Evolutionary conservation across 805 yeast species (phyloP), one percentile per base, ranked within the genome.

Genomic region (Clavispora fructus): DNA sequence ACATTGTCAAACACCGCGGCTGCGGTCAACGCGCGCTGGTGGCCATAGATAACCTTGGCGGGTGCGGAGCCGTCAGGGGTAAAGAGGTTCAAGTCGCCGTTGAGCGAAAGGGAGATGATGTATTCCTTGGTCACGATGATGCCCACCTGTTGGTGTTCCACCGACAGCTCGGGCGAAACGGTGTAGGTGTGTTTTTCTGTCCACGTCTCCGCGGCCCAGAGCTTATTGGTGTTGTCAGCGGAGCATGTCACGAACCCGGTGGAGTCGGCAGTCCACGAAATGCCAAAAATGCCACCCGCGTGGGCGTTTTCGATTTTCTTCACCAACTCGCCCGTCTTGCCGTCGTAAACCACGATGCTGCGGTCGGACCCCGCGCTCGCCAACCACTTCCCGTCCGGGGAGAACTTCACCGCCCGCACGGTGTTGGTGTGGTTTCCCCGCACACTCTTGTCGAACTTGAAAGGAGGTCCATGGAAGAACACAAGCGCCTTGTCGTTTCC

Each of bases 381-480:
- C 11, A 87, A 75, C 61, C 69, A 75, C 45, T 77, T 76, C 19
- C 97, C 98, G 56, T 83, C 85, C 19, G 91, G 89, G 4, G 95
- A 82, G 62, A 83, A 94, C 53, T 79, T 77, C 8, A 89, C 94
- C 57, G 83, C 96, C 54, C 89, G 77, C 26, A 88, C 80, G 51
- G 88, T 85, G 59, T 87, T 89, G 14, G 80, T 69, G 64, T 92
- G 97, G 54, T 82, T 72, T 6, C 82, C 85, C 55, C 95, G 75
- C 41, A 82, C 79, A 58, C 91, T 80, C 39, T 79, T 75, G 38
- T 78, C 74, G 60, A 92, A 94, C 62, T 87, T 87, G 75, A 91
- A 94, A 0, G 99, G 99, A 4, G 97, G 97, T 1, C 98, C 98
- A 44, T 82, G 82, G 60, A 78, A 82, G 60, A 90, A 90, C 1